Conservation (phyloP, 1,284 basidiomycete species). For the Ustanciosporium gigantosporum region DNA sequence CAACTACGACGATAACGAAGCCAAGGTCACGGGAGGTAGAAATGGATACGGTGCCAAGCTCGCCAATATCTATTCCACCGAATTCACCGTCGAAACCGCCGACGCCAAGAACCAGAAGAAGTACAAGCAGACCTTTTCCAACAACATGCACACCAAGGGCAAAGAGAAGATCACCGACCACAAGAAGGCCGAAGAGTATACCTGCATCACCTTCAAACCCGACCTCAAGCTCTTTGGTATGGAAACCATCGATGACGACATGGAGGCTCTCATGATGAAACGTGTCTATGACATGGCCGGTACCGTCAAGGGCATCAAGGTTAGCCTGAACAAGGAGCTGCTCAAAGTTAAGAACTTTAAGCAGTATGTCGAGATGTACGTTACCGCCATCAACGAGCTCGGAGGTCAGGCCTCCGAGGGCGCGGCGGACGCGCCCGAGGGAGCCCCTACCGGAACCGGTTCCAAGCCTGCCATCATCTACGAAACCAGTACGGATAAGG, state of each 20-base stretch:
- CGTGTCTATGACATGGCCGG: slow-evolving; percentile 98
- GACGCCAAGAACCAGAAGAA: slow-evolving; percentile 84
- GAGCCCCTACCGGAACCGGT: slow-evolving; percentile 69
- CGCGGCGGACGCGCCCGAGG: slow-evolving; percentile 11
- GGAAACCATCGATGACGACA: slow-evolving; percentile 88
- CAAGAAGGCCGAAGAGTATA: slow-evolving; percentile 74
- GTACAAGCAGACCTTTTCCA: slow-evolving; percentile 91
- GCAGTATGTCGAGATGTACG: slow-evolving; percentile 94
- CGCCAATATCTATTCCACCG: slow-evolving; percentile 95
- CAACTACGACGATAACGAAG: slow-evolving; percentile 98
- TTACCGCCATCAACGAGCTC: slow-evolving; percentile 62
- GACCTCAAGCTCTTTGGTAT: slow-evolving; percentile 92
- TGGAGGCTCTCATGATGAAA: slow-evolving; percentile 83
- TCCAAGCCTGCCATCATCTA: slow-evolving; percentile 79
- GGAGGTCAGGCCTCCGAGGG: slow-evolving; percentile 39
- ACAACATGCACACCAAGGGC: slow-evolving; percentile 88
- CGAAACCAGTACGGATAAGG: slow-evolving; percentile 71
- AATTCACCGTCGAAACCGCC: slow-evolving; percentile 97
- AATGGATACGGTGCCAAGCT: slow-evolving; percentile 97
- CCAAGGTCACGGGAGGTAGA: slow-evolving; percentile 96
- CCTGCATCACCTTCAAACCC: slow-evolving; percentile 91
- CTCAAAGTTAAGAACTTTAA: slow-evolving; percentile 95
- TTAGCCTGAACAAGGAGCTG: slow-evolving; percentile 87
- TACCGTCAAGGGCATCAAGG: slow-evolving; percentile 89
- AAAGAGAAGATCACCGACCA: slow-evolving; percentile 89